Evolutionary conservation across 1,284 basidiomycete genomes (phyloP).

Genomic region (Phylloporus sp.): DNA sequence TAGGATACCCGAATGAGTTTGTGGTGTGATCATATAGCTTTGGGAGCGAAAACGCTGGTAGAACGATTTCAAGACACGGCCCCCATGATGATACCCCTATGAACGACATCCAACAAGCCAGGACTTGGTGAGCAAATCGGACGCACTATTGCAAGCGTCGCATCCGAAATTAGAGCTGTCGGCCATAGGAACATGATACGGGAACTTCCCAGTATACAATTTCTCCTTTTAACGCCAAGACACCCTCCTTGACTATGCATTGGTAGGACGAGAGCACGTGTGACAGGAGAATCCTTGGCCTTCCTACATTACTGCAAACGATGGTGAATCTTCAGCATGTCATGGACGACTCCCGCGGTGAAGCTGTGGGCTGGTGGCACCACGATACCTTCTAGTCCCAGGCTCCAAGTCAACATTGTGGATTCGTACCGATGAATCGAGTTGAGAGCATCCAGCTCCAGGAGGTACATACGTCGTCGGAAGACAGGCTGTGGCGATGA

Average conservation of each 20-base stretch:
- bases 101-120: no score
- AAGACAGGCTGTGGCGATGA: no score
- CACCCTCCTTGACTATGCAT: constrained; percentile 13
- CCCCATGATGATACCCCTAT: no score
- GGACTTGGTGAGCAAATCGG: background rate
- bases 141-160: background rate
- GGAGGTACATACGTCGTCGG: no score
- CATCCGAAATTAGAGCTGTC: no score
- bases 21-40: background rate
- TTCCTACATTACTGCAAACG: no score
- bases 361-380: constrained; percentile 26
- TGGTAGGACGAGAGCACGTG: constrained; percentile 25
- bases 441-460: no score
- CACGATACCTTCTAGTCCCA: constrained; percentile 17
- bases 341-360: constrained; percentile 24
- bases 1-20: background rate
- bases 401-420: background rate
- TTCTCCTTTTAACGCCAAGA: constrained; percentile 8
- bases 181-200: no score
- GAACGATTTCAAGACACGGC: constrained; percentile 2
- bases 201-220: no score
- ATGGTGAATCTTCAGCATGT: constrained; percentile 36
- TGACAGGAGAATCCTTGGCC: constrained; percentile 28
- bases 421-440: background rate
- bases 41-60: background rate